These are phyloP conservation scores for Dianthus caryophyllus DNA, from an alignment of 148 eudicot species.

Conservation along the genomic window DNA sequence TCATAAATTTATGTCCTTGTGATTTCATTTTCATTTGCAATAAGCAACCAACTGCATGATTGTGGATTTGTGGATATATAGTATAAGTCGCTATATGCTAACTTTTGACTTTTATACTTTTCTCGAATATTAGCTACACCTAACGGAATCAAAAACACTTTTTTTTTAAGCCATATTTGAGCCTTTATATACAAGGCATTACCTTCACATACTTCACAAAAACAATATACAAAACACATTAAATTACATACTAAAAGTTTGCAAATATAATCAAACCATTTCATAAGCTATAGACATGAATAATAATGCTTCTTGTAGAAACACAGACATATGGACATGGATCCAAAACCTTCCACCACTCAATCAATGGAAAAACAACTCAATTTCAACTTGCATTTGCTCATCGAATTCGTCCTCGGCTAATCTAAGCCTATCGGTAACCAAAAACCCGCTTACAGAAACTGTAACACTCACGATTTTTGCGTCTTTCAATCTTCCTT, in stretches of 20 bases:
- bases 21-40: too few relatives aligned
- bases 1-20: too few relatives aligned
- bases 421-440: constrained; percentile 48
- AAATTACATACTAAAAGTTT: neutral
- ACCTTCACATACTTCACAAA: neutral
- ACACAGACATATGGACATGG: constrained; percentile 67
- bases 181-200: constrained; percentile 22
- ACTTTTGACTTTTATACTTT: constrained; percentile 23
- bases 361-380: constrained; percentile 45
- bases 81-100: too few relatives aligned
- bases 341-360: constrained; percentile 62
- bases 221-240: neutral
- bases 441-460: constrained; percentile 34
- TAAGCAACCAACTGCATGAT: too few relatives aligned
- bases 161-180: neutral
- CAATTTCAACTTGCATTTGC: constrained; percentile 45
- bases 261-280: neutral
- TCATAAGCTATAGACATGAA: neutral
- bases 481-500: constrained; percentile 47
- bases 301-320: constrained; percentile 33
- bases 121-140: constrained; percentile 25
- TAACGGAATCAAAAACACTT: neutral
- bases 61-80: too few relatives aligned
- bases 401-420: constrained; percentile 49
- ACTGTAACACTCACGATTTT: constrained; percentile 42